These are phyloP conservation scores for Trichoderma simmonsii DNA, from an alignment of 2,329 filamentous ascomycete species.

Conservation along the genomic window DNA sequence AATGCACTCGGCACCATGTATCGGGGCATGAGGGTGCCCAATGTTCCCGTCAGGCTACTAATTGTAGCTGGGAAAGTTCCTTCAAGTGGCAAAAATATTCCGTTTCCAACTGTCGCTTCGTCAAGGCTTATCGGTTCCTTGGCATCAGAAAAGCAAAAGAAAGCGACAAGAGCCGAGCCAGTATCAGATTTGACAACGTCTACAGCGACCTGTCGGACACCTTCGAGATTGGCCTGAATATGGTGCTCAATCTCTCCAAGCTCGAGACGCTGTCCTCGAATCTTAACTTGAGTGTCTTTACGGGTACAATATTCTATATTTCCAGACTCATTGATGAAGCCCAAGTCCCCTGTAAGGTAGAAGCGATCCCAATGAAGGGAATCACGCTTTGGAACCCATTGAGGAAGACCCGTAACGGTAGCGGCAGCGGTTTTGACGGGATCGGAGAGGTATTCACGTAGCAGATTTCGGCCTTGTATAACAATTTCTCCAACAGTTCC, in stretches of 20 bases:
- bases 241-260: constrained; percentile 22
- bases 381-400: background rate
- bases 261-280: constrained; percentile 24
- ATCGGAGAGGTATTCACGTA: constrained; percentile 12
- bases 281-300: constrained; percentile 26
- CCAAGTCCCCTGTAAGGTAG: constrained; percentile 23
- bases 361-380: background rate
- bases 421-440: background rate
- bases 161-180: background rate
- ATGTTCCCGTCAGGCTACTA: background rate
- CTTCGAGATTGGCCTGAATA: constrained; percentile 3
- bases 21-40: constrained; percentile 5
- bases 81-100: background rate
- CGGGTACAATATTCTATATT: constrained; percentile 23
- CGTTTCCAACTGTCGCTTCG: background rate
- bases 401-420: background rate
- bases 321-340: constrained; percentile 18
- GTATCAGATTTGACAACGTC: constrained; percentile 6
- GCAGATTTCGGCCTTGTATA: constrained; percentile 2
- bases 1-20: constrained; percentile 15
- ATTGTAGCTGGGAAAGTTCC: background rate
- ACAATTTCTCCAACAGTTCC: constrained; percentile 16
- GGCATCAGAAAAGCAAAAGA: constrained; percentile 2
- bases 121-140: background rate
- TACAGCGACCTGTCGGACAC: constrained; percentile 11